Evolutionary conservation across 2,329 filamentous ascomycete genomes (phyloP), one percentile per base, ranked within the genome.

Genomic region (Colletotrichum tabaci): DNA sequence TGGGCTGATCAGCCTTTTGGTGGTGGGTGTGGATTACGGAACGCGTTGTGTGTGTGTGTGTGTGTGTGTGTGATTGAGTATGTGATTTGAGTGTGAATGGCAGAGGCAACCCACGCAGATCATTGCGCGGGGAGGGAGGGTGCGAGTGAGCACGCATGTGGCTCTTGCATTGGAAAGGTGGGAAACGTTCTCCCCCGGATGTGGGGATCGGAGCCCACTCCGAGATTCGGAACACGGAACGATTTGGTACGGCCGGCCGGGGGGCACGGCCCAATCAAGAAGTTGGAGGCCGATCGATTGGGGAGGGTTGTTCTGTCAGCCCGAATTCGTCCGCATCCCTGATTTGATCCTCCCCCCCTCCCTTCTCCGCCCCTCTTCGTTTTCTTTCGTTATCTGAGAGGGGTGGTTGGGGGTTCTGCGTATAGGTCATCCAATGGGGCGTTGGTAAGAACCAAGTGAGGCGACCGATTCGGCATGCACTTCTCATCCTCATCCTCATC

Each of bases 141-240:
- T 30, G 30, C 35, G 52, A 10, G 50, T 55, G 30, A 15, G 13
- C 7, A 26, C 21, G 40, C 6, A 52, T 42, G 53, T 23, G 35
- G 42, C 16, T 26, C 30, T 38, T 42, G 49, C 16, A 30, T 30
- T 18, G 16, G 12, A 38, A 38, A 35, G 9, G 40, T 47, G 57
- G 38, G 3, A 12, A 23, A 23, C 26, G 44, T 30, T 30, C 30
- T 30, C 30, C 30, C 30, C 50, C 52, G 40, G 40, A 57, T 18
- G 67, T 52, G 46, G 56, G 53, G 21, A 30, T 58, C 68, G 68
- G 68, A 71, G 65, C 26, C 10, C 15, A 53, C 68, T 71, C 68
- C 68, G 68, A 67, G 65, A 62, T 63, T 63, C 67, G 67, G 67
- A 62, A 50, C 16, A 30, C 42, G 58, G 68, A 35, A 52, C 49